Conservation (phyloP, 2,329 filamentous ascomycete species). For the Periglandula ipomoeae region DNA sequence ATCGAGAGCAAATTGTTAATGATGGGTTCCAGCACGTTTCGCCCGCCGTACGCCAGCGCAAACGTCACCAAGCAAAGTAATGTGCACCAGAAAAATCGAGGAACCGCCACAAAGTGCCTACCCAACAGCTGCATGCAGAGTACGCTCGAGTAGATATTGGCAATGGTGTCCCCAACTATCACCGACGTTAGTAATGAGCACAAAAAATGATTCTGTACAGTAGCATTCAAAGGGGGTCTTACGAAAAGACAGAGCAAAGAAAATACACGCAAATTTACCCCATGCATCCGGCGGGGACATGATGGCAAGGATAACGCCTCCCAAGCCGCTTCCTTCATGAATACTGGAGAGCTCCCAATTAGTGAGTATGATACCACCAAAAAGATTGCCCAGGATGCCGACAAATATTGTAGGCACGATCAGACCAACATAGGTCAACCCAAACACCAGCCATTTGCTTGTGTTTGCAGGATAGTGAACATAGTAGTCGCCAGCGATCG, state of each 20-base stretch:
- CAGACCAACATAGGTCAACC: conserved; percentile 11
- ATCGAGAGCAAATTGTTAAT: conserved; percentile 14
- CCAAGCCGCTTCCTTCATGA: neutral
- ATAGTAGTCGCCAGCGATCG: conserved; percentile 12
- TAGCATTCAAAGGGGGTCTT: neutral
- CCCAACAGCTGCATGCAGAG: conserved; percentile 14
- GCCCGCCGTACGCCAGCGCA: conserved; percentile 13
- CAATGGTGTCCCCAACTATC: conserved; percentile 8
- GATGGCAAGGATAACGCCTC: conserved; percentile 4
- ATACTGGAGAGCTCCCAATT: neutral
- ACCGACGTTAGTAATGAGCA: neutral
- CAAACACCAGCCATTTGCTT: conserved; percentile 11
- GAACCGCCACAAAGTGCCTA: conserved; percentile 12
- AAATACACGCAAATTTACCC: conserved; percentile 5
- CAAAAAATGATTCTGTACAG: neutral
- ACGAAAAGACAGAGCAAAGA: conserved; percentile 7
- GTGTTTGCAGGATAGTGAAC: conserved; percentile 11
- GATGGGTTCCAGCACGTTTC: conserved; percentile 13
- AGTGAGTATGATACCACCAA: conserved; percentile 4
- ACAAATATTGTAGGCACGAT: conserved; percentile 11
- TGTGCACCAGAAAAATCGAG: conserved; percentile 10
- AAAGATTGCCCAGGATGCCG: conserved; percentile 9
- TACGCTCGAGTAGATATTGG: conserved; percentile 14
- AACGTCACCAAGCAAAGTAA: conserved; percentile 11
- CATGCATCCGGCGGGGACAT: conserved; percentile 7